phyloP scores from a whole-genome alignment of 1,139 yeast species.

The Geotrichum aggregatum region DNA sequence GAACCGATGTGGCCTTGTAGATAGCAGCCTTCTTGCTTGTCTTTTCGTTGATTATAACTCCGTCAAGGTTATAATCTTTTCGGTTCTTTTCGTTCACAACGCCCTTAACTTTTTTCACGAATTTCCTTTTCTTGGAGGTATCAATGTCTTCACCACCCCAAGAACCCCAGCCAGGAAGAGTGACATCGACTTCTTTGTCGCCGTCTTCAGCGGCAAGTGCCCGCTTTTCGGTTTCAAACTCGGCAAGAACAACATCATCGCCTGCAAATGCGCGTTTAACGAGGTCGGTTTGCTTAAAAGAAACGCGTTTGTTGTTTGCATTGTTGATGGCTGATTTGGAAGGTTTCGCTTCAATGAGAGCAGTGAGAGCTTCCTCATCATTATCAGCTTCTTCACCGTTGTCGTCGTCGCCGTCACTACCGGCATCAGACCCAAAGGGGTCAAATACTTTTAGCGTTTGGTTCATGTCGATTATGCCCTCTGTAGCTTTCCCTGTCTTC shows the following conservation, averaged over 20 bases:
- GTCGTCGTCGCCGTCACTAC: conserved; percentile 30
- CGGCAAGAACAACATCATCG: conserved; percentile 79
- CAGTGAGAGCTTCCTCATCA: conserved; percentile 39
- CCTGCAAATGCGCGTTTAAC: conserved; percentile 95
- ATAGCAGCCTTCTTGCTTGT: conserved; percentile 78
- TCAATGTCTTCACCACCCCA: conserved; percentile 45
- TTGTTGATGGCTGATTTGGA: conserved; percentile 25
- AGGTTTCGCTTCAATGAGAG: conserved; percentile 21
- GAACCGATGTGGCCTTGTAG: conserved; percentile 81
- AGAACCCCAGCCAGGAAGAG: conserved; percentile 85
- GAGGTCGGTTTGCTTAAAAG: conserved; percentile 76
- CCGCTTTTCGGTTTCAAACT: conserved; percentile 71
- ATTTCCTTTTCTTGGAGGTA: conserved; percentile 48
- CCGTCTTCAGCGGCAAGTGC: conserved; percentile 72
- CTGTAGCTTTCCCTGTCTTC: conserved; percentile 39
- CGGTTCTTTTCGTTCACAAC: conserved; percentile 64
- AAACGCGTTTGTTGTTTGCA: conserved; percentile 29
- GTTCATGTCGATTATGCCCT: conserved; percentile 49
- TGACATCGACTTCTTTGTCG: conserved; percentile 77
- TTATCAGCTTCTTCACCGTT: conserved; percentile 29
- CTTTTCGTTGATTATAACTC: conserved; percentile 86
- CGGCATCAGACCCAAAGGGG: conserved; percentile 37
- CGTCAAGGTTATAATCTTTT: conserved; percentile 66
- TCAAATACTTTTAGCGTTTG: conserved; percentile 45
- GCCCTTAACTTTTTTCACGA: conserved; percentile 63